Conservation (phyloP, 208 protist genomes). For the Trypanosoma theileri region DNA sequence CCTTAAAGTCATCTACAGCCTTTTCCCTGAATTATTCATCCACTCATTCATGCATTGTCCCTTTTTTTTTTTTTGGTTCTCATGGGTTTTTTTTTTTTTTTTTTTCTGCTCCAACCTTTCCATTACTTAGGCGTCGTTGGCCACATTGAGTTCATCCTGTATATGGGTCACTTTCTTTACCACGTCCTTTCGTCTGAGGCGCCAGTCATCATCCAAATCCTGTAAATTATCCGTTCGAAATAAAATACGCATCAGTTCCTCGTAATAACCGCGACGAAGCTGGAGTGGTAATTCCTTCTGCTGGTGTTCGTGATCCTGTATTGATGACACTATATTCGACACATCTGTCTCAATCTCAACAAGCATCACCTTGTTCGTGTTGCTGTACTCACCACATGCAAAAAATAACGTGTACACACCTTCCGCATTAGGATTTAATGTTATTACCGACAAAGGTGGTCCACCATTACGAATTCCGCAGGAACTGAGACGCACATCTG, state of each 20-base stretch:
- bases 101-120: not conserved
- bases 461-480: conserved; percentile 46
- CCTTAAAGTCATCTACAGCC: too few relatives aligned
- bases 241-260: conserved; percentile 83
- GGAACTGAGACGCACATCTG: conserved; percentile 46
- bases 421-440: conserved; percentile 9
- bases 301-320: conserved; percentile 18
- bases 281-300: conserved; percentile 21
- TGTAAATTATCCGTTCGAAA: conserved; percentile 72
- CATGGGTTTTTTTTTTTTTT: not conserved
- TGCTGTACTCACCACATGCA: conserved; percentile 47
- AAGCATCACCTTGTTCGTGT: conserved; percentile 55
- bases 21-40: not conserved
- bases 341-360: conserved; percentile 66
- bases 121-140: not conserved
- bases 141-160: conserved; percentile 61
- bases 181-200: conserved; percentile 49
- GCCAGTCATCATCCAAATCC: conserved; percentile 63
- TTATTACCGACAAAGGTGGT: not conserved
- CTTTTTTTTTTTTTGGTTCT: not conserved
- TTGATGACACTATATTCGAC: conserved; percentile 29
- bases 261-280: conserved; percentile 72
- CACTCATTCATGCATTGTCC: not conserved
- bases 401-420: conserved; percentile 47
- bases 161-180: conserved; percentile 57